A percentile compares a stretch with the other conserved stretches of the same genome.
Evolutionary conservation across 1,284 basidiomycete genomes (phyloP).

Genomic region (Omphalotus olearius): DNA sequence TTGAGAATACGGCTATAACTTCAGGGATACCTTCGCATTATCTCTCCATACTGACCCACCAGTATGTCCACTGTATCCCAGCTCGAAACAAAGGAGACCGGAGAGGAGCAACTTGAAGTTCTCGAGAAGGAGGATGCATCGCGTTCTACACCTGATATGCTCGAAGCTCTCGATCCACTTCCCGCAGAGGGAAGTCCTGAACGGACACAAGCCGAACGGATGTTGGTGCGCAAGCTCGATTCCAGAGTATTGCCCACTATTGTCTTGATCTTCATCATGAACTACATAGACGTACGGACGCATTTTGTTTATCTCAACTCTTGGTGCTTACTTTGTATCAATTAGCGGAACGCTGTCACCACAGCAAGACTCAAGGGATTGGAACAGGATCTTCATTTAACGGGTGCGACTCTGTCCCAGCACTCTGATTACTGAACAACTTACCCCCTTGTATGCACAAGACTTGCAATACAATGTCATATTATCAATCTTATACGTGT

Average conservation of each 20-base stretch:
- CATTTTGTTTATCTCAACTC: slow-evolving; percentile 1
- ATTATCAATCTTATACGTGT: slow-evolving; percentile 55
- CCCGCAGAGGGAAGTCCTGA: slow-evolving; percentile 15
- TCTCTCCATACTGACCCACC: too few species aligned
- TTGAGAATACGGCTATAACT: too few species aligned
- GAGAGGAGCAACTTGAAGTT: too few species aligned
- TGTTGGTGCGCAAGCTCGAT: slow-evolving; percentile 53
- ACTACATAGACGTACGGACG: slow-evolving; percentile 59
- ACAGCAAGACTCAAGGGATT: slow-evolving; percentile 60
- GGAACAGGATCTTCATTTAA: slow-evolving; percentile 49
- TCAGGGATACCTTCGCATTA: too few species aligned
- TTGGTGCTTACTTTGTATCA: neutral
- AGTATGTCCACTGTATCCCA: too few species aligned
- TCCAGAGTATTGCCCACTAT: slow-evolving; percentile 56
- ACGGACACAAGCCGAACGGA: slow-evolving; percentile 30
- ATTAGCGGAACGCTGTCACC: slow-evolving; percentile 56
- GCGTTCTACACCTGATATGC: too few species aligned
- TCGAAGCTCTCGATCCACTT: slow-evolving; percentile 1
- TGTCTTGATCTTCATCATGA: slow-evolving; percentile 61
- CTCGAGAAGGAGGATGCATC: too few species aligned
- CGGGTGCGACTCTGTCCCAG: slow-evolving; percentile 26
- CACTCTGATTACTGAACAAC: neutral
- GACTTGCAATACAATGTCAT: slow-evolving; percentile 60
- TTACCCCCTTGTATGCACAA: slow-evolving; percentile 18
- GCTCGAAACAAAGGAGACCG: too few species aligned